Conservation (phyloP, 345 rosid species). For the Odontarrhena argentea region DNA sequence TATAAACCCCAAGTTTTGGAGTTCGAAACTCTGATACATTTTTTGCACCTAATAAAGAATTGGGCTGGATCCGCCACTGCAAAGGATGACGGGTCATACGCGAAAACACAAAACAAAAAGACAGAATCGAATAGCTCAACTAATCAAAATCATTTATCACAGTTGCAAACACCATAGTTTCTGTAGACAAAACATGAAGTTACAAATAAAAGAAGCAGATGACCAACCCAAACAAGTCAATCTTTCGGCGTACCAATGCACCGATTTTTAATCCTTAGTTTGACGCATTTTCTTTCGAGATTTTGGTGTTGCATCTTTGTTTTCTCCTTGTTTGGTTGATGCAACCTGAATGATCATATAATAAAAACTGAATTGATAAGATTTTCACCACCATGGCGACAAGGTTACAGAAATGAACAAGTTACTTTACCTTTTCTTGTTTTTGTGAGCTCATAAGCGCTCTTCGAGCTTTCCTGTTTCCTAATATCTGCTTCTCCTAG, state of each 20-base stretch:
- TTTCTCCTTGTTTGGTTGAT: constrained; percentile 5
- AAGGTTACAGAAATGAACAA: constrained; percentile 2
- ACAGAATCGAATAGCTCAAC: constrained; percentile 9
- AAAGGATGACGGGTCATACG: no score
- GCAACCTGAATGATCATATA: constrained; percentile 24
- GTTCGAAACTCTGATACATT: no score
- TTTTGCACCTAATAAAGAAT: no score
- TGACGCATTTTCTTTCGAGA: constrained; percentile 37
- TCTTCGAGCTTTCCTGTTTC: constrained; percentile 33
- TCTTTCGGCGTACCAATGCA: constrained; percentile 5
- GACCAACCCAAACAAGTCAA: constrained; percentile 8
- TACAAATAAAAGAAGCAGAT: neutral
- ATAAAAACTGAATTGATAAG: constrained; percentile 9
- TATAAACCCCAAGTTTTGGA: no score
- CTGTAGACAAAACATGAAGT: constrained; percentile 23
- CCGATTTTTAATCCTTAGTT: constrained; percentile 29
- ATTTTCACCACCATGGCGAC: constrained; percentile 17
- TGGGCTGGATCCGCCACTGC: no score
- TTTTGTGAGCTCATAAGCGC: constrained; percentile 21
- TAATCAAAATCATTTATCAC: constrained; percentile 11
- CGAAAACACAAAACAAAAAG: neutral
- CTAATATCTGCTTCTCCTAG: constrained; percentile 32
- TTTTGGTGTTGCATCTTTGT: constrained; percentile 2
- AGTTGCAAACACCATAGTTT: constrained; percentile 9
- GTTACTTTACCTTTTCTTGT: constrained; percentile 34